These are phyloP conservation scores for Ascochyta clinopodiicola DNA, from an alignment of 2,329 filamentous ascomycete genomes.

Conservation along the genomic window DNA sequence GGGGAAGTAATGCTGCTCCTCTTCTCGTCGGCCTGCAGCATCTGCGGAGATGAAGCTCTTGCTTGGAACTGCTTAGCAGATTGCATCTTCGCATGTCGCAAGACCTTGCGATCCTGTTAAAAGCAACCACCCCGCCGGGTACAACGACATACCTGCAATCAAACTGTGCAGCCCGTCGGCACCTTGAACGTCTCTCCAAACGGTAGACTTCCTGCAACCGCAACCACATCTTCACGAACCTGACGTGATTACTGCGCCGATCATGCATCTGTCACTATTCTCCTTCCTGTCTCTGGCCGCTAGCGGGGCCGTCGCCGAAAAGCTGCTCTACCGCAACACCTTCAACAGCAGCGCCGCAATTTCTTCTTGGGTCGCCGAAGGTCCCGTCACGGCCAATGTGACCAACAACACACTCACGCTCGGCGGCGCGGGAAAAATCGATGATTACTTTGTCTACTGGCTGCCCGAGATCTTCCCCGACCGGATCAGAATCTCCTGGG, in stretches of 20 bases:
- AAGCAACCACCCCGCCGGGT: neutral
- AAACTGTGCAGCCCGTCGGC: neutral
- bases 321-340: slow-evolving; percentile 45
- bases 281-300: slow-evolving; percentile 5
- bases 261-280: slow-evolving; percentile 11
- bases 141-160: neutral
- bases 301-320: slow-evolving; percentile 33
- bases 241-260: neutral
- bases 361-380: slow-evolving; percentile 43
- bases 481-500: slow-evolving; percentile 43
- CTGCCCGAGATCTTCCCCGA: slow-evolving; percentile 42
- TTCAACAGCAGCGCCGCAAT: slow-evolving; percentile 35
- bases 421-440: slow-evolving; percentile 29
- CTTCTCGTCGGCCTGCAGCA: neutral
- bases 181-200: neutral
- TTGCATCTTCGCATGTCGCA: slow-evolving; percentile 9
- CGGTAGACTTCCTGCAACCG: neutral
- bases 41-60: neutral
- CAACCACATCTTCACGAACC: neutral
- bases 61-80: neutral
- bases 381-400: slow-evolving; percentile 32
- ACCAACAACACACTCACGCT: slow-evolving; percentile 39
- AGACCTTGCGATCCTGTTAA: neutral
- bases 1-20: neutral
- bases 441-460: slow-evolving; percentile 46